phyloP scores from a whole-genome alignment of 1,284 basidiomycete species.

The Butyriboletus appendiculatus region DNA sequence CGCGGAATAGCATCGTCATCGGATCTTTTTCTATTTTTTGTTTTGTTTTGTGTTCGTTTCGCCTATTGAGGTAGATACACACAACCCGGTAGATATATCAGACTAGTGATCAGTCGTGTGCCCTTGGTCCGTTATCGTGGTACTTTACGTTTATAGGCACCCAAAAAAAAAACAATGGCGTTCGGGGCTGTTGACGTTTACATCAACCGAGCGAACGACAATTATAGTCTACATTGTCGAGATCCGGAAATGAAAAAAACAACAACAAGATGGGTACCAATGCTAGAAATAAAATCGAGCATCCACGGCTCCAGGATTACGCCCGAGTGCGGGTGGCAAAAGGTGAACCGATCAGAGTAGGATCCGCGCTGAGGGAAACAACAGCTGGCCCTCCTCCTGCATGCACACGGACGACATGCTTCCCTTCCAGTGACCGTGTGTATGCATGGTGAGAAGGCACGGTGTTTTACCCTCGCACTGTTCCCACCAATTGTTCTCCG shows the following conservation, averaged over 20 bases:
- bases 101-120: neutral
- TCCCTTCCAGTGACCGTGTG: constrained; percentile 10
- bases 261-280: constrained; percentile 7
- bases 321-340: constrained; percentile 3
- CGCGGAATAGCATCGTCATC: constrained; percentile 18
- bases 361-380: constrained; percentile 12
- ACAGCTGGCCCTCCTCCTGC: constrained; percentile 6
- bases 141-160: constrained; percentile 19
- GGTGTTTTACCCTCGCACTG: constrained; percentile 23
- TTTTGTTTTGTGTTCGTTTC: neutral
- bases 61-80: neutral
- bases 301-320: constrained; percentile 8
- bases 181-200: constrained; percentile 14
- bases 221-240: constrained; percentile 11
- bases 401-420: constrained; percentile 17
- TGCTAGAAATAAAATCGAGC: constrained; percentile 8
- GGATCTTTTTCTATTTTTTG: neutral
- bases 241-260: constrained; percentile 27
- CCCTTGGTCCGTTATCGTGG: constrained; percentile 6
- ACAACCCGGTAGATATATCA: neutral
- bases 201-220: constrained; percentile 10
- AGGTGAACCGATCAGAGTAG: constrained; percentile 15
- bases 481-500: constrained; percentile 12
- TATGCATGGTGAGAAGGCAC: constrained; percentile 21
- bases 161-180: neutral